These are phyloP conservation scores for Leccinum subtestaceum DNA, from an alignment of 768 basidiomycete genomes.

Conservation along the genomic window DNA sequence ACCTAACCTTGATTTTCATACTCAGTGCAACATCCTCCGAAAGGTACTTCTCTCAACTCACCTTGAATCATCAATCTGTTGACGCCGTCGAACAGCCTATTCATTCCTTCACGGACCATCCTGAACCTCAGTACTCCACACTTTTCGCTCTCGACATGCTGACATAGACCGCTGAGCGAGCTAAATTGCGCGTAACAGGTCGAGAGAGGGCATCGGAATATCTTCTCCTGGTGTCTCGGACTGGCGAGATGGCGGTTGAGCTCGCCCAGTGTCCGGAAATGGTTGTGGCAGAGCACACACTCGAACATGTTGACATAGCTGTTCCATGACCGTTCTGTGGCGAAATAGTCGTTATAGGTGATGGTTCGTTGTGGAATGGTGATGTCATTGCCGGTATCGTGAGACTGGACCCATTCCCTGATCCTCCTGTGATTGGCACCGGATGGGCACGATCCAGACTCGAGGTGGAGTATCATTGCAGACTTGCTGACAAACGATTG, in stretches of 20 bases:
- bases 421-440: conserved; percentile 41
- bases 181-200: conserved; percentile 44
- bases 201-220: conserved; percentile 52
- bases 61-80: conserved; percentile 9
- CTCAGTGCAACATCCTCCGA: conserved; percentile 3
- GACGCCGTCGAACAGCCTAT: conserved; percentile 28
- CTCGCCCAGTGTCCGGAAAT: conserved; percentile 37
- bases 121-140: conserved; percentile 55
- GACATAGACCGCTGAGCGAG: conserved; percentile 56
- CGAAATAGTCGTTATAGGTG: conserved; percentile 25
- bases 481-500: conserved; percentile 48
- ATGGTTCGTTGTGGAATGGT: conserved; percentile 56
- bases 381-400: conserved; percentile 42
- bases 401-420: conserved; percentile 35
- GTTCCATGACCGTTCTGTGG: conserved; percentile 43
- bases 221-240: conserved; percentile 51
- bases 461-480: conserved; percentile 61
- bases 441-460: conserved; percentile 55
- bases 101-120: conserved; percentile 39
- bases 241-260: conserved; percentile 67
- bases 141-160: conserved; percentile 62
- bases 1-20: conserved; percentile 17
- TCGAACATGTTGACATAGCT: conserved; percentile 41
- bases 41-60: conserved; percentile 4
- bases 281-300: conserved; percentile 58